Evolutionary conservation across 148 eudicot genomes (phyloP).

Genomic region (Arctostaphylos glauca): DNA sequence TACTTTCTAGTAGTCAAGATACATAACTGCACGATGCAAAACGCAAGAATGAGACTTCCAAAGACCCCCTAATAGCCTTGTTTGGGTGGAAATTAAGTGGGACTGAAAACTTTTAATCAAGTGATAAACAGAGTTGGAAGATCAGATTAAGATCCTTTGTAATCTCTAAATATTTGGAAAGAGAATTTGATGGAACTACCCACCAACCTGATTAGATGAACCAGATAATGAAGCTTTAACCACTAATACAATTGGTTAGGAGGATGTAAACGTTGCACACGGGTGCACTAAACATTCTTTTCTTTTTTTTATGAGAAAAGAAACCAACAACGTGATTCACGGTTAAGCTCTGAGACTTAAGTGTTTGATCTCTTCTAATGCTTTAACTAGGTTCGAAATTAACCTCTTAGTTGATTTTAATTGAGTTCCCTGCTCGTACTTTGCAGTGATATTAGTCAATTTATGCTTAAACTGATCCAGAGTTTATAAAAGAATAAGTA

Average conservation of each 20-base stretch:
- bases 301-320: background rate
- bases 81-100: background rate
- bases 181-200: slow-evolving; percentile 10
- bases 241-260: background rate
- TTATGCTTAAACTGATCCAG: too few species aligned
- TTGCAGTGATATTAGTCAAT: too few species aligned
- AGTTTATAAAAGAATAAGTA: background rate
- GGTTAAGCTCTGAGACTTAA: too few species aligned
- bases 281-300: background rate
- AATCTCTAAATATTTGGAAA: background rate
- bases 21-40: too few species aligned
- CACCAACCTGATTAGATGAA: slow-evolving; percentile 12
- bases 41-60: too few species aligned
- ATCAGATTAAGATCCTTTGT: background rate
- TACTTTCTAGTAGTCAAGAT: too few species aligned
- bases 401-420: too few species aligned
- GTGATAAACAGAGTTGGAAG: background rate
- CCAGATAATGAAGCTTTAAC: slow-evolving; percentile 22
- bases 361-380: too few species aligned
- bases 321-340: background rate
- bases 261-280: background rate
- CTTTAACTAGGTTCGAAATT: too few species aligned
- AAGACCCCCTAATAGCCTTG: too few species aligned
- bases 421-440: too few species aligned
- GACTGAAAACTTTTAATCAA: background rate